Conservation (phyloP, 2,329 filamentous ascomycete genomes). For the Elsinoe necatrix region DNA sequence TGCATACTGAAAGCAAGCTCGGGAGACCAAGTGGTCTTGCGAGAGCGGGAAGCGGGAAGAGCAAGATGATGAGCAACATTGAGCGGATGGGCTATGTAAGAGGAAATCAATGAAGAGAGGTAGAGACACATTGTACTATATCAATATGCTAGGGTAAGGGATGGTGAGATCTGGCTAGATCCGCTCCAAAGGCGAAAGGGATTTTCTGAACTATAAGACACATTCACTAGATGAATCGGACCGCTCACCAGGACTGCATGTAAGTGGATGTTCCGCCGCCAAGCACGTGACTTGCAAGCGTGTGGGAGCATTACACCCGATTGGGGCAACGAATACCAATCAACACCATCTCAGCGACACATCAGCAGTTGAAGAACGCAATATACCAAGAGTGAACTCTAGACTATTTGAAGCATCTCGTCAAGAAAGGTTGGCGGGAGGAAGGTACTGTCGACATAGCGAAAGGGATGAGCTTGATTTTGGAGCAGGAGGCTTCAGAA, state of each 20-base stretch:
- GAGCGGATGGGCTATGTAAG: conserved; percentile 66
- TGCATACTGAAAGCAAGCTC: conserved; percentile 40
- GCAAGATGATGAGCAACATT: conserved; percentile 75
- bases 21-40: conserved; percentile 29
- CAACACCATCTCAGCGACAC: neutral
- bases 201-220: no score
- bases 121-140: neutral
- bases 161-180: neutral
- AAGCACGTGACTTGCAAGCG: no score
- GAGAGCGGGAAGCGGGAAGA: conserved; percentile 43
- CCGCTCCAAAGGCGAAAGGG: neutral
- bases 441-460: conserved; percentile 5
- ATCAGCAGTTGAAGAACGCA: conserved; percentile 5
- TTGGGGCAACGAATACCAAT: conserved; percentile 1
- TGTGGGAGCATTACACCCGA: no score
- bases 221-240: no score
- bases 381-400: conserved; percentile 17
- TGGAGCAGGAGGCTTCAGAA: conserved; percentile 35
- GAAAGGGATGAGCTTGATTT: conserved; percentile 39
- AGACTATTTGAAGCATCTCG: conserved; percentile 11
- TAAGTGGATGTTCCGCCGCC: no score
- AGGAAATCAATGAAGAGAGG: neutral
- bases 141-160: neutral
- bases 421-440: neutral
- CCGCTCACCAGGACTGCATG: no score